Conservation (phyloP, 2,329 filamentous ascomycete genomes). For the Sarocladium brachiariae region DNA sequence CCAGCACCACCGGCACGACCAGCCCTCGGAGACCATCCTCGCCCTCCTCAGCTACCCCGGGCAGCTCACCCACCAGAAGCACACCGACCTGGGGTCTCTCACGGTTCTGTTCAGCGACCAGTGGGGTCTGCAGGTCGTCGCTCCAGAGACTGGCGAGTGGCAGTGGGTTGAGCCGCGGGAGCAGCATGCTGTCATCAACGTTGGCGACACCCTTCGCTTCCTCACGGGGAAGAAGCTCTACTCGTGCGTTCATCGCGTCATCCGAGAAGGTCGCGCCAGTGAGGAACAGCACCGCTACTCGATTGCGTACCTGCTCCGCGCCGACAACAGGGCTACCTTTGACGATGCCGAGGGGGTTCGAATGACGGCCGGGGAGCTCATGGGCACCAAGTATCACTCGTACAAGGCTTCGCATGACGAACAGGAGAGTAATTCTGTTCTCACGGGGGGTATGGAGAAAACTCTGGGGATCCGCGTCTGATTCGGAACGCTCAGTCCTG, state of each 20-base stretch:
- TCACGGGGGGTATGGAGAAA: constrained; percentile 7
- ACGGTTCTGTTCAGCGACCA: constrained; percentile 50
- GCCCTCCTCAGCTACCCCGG: neutral
- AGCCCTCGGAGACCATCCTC: neutral
- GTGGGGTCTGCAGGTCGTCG: constrained; percentile 50
- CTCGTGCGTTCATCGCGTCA: constrained; percentile 51
- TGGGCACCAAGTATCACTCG: neutral
- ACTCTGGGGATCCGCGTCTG: too few relatives aligned
- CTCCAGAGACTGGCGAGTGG: constrained; percentile 27
- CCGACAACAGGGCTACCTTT: constrained; percentile 50
- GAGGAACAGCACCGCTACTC: constrained; percentile 46
- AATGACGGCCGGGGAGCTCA: constrained; percentile 36
- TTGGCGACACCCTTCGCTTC: constrained; percentile 53
- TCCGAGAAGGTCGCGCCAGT: constrained; percentile 17
- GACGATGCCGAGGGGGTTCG: constrained; percentile 46
- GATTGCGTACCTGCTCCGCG: constrained; percentile 51
- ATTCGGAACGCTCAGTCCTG: too few relatives aligned
- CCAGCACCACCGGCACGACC: neutral
- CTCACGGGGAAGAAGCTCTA: constrained; percentile 45
- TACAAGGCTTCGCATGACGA: neutral
- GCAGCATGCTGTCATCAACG: constrained; percentile 50
- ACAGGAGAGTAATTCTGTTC: neutral
- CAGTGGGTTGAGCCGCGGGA: constrained; percentile 22
- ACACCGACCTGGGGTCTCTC: constrained; percentile 50
- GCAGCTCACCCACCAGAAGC: constrained; percentile 38